Conservation (phyloP, 129 eudicot species). For the Lactuca saligna region DNA sequence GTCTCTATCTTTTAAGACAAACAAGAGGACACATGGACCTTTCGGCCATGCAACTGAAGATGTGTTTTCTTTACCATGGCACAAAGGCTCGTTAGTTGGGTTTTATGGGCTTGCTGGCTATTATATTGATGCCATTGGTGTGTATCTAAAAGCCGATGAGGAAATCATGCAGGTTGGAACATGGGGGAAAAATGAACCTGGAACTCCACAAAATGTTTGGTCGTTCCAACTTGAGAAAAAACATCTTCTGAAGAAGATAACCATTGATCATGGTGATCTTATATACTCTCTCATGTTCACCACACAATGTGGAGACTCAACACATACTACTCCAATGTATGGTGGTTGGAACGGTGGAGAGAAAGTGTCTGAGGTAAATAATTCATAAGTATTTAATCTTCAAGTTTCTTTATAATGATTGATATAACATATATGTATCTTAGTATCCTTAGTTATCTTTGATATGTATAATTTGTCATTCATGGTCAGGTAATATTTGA, state of each 20-base stretch:
- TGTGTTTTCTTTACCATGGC: constrained; percentile 1
- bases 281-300: too few relatives aligned
- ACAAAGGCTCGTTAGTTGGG: constrained; percentile 6
- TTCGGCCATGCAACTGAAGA: neutral
- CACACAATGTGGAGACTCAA: too few relatives aligned
- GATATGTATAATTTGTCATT: neutral
- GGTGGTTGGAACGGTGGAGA: too few relatives aligned
- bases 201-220: neutral
- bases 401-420: too few relatives aligned
- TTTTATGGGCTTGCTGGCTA: constrained; percentile 20
- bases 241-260: neutral
- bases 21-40: constrained; percentile 18
- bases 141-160: neutral
- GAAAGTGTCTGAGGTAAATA: too few relatives aligned
- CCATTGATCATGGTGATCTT: too few relatives aligned
- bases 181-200: neutral
- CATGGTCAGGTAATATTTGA: constrained; percentile 1
- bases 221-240: neutral
- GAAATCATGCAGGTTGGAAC: constrained; percentile 9
- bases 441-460: too few relatives aligned
- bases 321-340: too few relatives aligned
- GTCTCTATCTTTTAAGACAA: constrained; percentile 5
- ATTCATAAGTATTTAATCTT: too few relatives aligned
- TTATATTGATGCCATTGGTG: constrained; percentile 16
- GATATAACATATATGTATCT: too few relatives aligned